Evolutionary conservation across 495 filamentous ascomycete species (phyloP), one percentile per base, ranked within the genome.

Genomic region (Trichocladium uniseriatum): DNA sequence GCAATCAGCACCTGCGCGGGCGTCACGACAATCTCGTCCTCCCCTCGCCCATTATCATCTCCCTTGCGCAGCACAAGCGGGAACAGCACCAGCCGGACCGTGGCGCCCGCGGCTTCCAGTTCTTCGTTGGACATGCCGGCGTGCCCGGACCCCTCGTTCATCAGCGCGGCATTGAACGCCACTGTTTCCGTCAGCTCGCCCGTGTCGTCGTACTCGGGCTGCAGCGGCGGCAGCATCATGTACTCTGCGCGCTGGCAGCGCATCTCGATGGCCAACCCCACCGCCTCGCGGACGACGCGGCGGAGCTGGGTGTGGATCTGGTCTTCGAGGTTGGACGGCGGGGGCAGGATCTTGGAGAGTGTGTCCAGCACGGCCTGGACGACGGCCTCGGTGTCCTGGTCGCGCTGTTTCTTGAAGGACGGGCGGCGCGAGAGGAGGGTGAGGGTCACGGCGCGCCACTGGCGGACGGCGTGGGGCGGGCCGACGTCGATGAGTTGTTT

Each of bases 151-250:
- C 88, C 84, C 69, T 96, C 92, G 58, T 94, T 90, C 92, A 98
- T 98, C 40, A 90, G 72, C 8, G 79, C 74, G 0, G 90, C 85
- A 61, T 91, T 94, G 79, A 97, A 98, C 18, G 57, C 10, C 16
- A 68, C 83, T 38, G 88, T 85, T 34, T 82, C 84, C 28, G 76
- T 75, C 15, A 97, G 79, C 57, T 95, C 91, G 57, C 92, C 92
- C 52, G 88, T 84, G 53, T 81, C 84, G 66, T 97, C 90, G 69
- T 92, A 97, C 59, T 95, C 88, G 10, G 94, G 91, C 54, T 89
- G 87, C n/a, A 94, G 74, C 8, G 92, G 90, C 4, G 91, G 91
- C 6, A 95, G 81, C 90, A 98, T 96, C 67, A 92, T 88, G 68
- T 91, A 98, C 65, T 96, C 90, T 15, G 92, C 88, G 13, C 89